Evolutionary conservation across 257 asterid species (phyloP).

Genomic region (Capsicum rhomboideum): DNA sequence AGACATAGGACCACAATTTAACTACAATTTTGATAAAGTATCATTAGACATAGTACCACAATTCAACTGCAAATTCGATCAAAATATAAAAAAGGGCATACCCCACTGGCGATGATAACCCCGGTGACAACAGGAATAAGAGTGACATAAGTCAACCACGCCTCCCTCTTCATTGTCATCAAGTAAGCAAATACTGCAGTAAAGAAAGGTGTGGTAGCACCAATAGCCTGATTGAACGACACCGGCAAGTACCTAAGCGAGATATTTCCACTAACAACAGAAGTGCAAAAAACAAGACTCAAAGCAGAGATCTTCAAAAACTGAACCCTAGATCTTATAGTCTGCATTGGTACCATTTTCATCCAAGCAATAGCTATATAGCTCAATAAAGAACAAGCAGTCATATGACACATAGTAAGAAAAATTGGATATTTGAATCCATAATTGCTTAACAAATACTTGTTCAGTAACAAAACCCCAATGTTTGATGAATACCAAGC

Average conservation of each 20-base stretch:
- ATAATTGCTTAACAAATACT: conserved; percentile 75
- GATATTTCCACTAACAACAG: conserved; percentile 83
- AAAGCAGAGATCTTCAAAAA: conserved; percentile 76
- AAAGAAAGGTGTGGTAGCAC: conserved; percentile 84
- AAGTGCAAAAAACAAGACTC: conserved; percentile 62
- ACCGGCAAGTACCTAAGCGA: conserved; percentile 81
- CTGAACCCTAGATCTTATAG: conserved; percentile 81
- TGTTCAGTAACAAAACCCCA: conserved; percentile 72
- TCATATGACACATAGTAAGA: conserved; percentile 86
- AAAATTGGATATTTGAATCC: conserved; percentile 92
- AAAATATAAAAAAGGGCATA: conserved; percentile 8
- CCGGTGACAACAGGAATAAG: conserved; percentile 77
- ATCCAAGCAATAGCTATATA: conserved; percentile 87
- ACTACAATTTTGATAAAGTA: not conserved
- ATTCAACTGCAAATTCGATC: not conserved
- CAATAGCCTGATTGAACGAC: conserved; percentile 83
- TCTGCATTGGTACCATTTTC: conserved; percentile 87
- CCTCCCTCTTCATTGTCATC: conserved; percentile 67
- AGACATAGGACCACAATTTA: not conserved
- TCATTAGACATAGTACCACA: not conserved
- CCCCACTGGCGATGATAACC: conserved; percentile 80
- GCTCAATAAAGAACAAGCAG: conserved; percentile 79
- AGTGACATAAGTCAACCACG: conserved; percentile 70
- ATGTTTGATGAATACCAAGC: conserved; percentile 87
- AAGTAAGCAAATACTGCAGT: conserved; percentile 77